Evolutionary conservation across 495 filamentous ascomycete genomes (phyloP), one percentile per base, ranked within the genome.

Genomic region (Tuber borchii): DNA sequence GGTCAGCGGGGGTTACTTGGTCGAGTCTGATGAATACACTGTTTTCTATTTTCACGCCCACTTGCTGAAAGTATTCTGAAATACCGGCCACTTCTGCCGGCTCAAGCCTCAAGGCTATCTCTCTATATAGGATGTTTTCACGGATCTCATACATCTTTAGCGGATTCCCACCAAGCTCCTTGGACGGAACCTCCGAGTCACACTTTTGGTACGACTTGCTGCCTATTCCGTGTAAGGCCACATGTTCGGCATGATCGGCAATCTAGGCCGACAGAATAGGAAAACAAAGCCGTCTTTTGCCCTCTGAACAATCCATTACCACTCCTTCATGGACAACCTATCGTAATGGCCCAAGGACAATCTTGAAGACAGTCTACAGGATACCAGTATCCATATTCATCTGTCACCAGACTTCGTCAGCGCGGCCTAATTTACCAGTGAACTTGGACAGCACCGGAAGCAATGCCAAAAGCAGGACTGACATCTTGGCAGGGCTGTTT

Each of bases 181-280:
- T 31, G 34, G 4, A 17, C 22, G 3, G 34, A 39, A 73, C 44
- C 7, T n/a, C n/a, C n/a, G n/a, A n/a, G n/a, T 73, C 12, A 39
- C 56, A 74, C 61, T 43, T 70, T 42, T 37, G 56, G 12, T 19
- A 74, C 20, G 20, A 19, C 26, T 70, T 70, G 5, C 42, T 45
- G 16, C 56, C 14, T 7, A 73, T 44, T 44, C 39, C 20, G 37
- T 73, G n/a, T 14, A 73, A 45, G 20, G 22, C 31, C 8, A 3
- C 40, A 73, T 73, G 46, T 40, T 73, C 71, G 6, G 22, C 42
- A 46, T 73, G 44, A 31, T 73, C 71, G 8, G 74, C 68, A 17
- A 75, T 39, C 74, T 70, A 75, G 45, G 26, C 34, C 5, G 9
- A 45, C 8, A 72, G 2, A 1, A 46, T 72, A 31, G 71, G n/a